Evolutionary conservation across 257 asterid genomes (phyloP), one percentile per base, ranked within the genome.

Genomic region (Solanum chmielewskii): DNA sequence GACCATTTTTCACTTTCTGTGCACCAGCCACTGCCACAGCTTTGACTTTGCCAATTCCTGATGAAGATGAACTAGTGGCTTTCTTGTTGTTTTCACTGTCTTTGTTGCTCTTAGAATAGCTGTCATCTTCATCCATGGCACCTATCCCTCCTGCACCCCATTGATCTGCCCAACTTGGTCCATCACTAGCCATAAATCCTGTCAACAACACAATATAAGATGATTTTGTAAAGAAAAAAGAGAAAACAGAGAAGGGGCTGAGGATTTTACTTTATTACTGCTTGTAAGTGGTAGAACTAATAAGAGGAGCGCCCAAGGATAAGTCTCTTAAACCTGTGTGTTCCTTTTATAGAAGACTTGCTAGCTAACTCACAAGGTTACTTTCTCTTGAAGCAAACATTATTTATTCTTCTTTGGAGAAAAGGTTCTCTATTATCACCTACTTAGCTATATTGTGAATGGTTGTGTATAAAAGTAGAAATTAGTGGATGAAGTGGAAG

Each of bases 131-230:
- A 4, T 87, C 92, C 89, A 95, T 91, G 33, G 93, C 96, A 49
- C 98, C 99, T 85, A 95, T 86, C 1, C 99, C 99, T 83, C 99
- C 98, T 59, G 93, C 92, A 1, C 98, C 98, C 99, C 99, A 95
- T 87, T 95, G 99, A 93, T 96, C 99, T 64, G 98, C 98, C 99
- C 98, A 96, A 91, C 98, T 94, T 11, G 95, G 93, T 44, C 91
- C 98, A 15, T 94, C 98, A 0, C 88, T 82, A 31, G 97, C 93
- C 98, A 95, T 96, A 10, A 16, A 20, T 74, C 41, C 86, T 35
- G 52, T 56, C 85, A 86, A 82, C 86, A 47, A 56, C 15, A 44
- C 82, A 27, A 68, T 80, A 69, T 85, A 25, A 45, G 47, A 49
- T 11, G 31, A 25, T 15, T 68, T 42, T 25, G 77, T 23, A 52